phyloP scores from a whole-genome alignment of 2,329 filamentous ascomycete genomes.

The Oidium heveae region DNA sequence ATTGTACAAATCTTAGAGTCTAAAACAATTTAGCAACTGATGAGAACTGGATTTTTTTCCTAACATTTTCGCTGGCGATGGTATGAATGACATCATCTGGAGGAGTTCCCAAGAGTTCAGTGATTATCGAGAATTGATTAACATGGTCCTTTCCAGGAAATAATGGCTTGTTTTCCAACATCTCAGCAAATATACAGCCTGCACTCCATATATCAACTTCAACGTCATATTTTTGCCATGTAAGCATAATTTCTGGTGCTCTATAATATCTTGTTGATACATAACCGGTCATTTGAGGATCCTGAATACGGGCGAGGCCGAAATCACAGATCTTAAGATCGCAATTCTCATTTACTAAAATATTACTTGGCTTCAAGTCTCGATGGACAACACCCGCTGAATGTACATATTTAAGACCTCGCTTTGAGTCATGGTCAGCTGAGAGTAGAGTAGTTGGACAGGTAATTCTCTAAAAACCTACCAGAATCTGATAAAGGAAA shows the following conservation, averaged over 20 bases:
- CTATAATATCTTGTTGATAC: conserved; percentile 97
- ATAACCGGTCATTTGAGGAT: conserved; percentile 98
- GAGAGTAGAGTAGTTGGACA: background rate
- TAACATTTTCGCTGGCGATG: conserved; percentile 91
- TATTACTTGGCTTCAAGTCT: conserved; percentile 95
- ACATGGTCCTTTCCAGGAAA: conserved; percentile 99
- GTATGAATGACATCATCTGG: conserved; percentile 97
- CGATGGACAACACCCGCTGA: conserved; percentile 94
- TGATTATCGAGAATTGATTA: conserved; percentile 99
- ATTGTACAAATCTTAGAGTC: conserved; percentile 94
- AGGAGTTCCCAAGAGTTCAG: conserved; percentile 82
- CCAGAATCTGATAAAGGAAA: conserved; percentile 96
- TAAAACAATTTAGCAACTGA: conserved; percentile 17
- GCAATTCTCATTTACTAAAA: conserved; percentile 98
- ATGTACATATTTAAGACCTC: conserved; percentile 95
- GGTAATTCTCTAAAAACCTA: conserved; percentile 20
- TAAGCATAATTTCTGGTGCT: conserved; percentile 98
- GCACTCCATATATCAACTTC: conserved; percentile 99
- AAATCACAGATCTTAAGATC: conserved; percentile 99
- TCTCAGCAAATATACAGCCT: conserved; percentile 96
- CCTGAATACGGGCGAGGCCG: conserved; percentile 86
- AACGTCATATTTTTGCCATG: conserved; percentile 98
- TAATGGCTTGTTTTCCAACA: conserved; percentile 93
- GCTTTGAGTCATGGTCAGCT: conserved; percentile 24
- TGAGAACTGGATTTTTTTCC: conserved; percentile 12